Conservation (phyloP, 768 basidiomycete species). For the Fistulinella prunicolor region DNA sequence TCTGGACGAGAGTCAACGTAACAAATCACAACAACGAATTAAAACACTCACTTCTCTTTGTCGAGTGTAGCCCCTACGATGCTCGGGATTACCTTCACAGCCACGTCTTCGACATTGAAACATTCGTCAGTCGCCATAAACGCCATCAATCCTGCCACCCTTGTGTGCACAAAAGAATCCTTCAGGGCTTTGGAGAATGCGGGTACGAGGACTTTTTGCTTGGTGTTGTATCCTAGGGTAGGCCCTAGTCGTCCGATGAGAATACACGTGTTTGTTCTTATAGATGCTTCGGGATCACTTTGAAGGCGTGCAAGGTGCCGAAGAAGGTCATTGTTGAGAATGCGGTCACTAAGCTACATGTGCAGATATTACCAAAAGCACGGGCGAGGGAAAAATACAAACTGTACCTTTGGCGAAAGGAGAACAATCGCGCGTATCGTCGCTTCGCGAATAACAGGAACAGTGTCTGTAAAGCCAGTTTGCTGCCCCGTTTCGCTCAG, state of each 20-base stretch:
- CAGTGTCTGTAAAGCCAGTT: conserved; percentile 94
- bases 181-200: conserved; percentile 89
- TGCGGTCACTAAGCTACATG: conserved; percentile 76
- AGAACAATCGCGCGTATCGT: conserved; percentile 86
- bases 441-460: conserved; percentile 90
- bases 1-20: conserved; percentile 39
- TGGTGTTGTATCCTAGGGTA: conserved; percentile 80
- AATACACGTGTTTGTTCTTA: conserved; percentile 96
- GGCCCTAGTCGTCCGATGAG: conserved; percentile 90
- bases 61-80: conserved; percentile 81
- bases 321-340: conserved; percentile 95
- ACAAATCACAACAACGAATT: neutral
- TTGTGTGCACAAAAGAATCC: conserved; percentile 88
- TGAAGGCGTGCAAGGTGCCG: conserved; percentile 92
- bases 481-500: conserved; percentile 49
- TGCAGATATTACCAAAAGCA: conserved; percentile 1
- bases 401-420: conserved; percentile 74
- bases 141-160: conserved; percentile 93
- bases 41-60: conserved; percentile 76
- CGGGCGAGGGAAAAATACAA: neutral
- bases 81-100: conserved; percentile 84
- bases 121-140: conserved; percentile 93
- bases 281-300: conserved; percentile 88
- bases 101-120: conserved; percentile 85
- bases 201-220: conserved; percentile 94